phyloP scores from a whole-genome alignment of 306 rosid species.

The Trichosanthes truncata region DNA sequence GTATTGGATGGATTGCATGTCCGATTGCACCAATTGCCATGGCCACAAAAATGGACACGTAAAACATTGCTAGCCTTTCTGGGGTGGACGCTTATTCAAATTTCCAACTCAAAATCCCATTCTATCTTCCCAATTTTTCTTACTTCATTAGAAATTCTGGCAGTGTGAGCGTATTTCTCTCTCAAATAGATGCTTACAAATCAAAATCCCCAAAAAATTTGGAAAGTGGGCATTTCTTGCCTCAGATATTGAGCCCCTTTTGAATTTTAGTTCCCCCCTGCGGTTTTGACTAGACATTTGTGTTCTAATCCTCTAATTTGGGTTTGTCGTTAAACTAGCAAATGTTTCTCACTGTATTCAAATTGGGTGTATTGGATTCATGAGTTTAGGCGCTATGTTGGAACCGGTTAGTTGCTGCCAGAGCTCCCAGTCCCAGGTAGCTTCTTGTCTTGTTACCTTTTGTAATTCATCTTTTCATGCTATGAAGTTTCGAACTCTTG shows the following conservation, averaged over 20 bases:
- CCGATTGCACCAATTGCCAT: not conserved
- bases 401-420: conserved; percentile 50
- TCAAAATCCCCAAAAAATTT: not conserved
- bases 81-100: conserved; percentile 1
- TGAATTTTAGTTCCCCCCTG: not conserved
- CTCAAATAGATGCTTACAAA: not conserved
- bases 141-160: not conserved
- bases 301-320: conserved; percentile 1
- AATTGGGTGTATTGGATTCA: conserved; percentile 29
- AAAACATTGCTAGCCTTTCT: not conserved
- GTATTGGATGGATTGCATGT: conserved; percentile 10
- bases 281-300: not conserved
- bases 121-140: not conserved
- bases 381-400: conserved; percentile 46
- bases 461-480: not conserved
- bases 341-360: conserved; percentile 30
- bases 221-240: conserved; percentile 3
- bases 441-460: not conserved
- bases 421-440: conserved; percentile 70
- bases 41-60: conserved; percentile 1
- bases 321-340: conserved; percentile 10
- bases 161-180: not conserved
- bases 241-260: not conserved
- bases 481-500: not conserved
- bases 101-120: not conserved